Percentiles rank a stretch among this genome's conserved stretches.
Conservation (phyloP, 179 eudicot genomes). For the Beta macrorhiza region DNA sequence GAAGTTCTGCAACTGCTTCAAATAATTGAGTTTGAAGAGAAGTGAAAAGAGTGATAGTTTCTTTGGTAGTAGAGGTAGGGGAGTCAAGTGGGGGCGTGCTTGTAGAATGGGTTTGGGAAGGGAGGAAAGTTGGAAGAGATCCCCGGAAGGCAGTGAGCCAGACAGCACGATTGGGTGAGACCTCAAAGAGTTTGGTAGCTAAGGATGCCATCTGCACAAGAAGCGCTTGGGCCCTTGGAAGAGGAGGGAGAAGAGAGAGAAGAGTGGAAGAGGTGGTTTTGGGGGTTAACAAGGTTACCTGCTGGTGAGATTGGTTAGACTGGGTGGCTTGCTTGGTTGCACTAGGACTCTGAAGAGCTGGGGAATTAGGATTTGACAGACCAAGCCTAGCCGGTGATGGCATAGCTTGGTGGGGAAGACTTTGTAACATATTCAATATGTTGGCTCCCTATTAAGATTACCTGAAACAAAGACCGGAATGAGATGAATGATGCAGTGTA, state of each 20-base stretch:
- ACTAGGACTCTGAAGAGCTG: constrained; percentile 64
- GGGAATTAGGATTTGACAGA: constrained; percentile 88
- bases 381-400: constrained; percentile 94
- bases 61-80: constrained; percentile 62
- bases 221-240: constrained; percentile 81
- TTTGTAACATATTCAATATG: constrained; percentile 61
- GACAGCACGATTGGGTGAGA: constrained; percentile 70
- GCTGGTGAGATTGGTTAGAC: constrained; percentile 54
- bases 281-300: constrained; percentile 33
- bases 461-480: constrained; percentile 21
- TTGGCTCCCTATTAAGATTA: constrained; percentile 16
- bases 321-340: constrained; percentile 59
- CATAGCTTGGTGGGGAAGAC: constrained; percentile 62
- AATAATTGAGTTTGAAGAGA: constrained; percentile 79
- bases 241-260: constrained; percentile 88
- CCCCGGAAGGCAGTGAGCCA: constrained; percentile 91
- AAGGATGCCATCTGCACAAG: constrained; percentile 83
- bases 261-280: constrained; percentile 61
- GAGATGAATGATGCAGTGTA: not conserved
- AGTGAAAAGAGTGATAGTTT: constrained; percentile 57
- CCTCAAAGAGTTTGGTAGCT: constrained; percentile 75
- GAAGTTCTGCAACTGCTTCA: constrained; percentile 88
- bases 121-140: constrained; percentile 68
- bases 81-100: constrained; percentile 42
- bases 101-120: constrained; percentile 57